Evolutionary conservation across 148 eudicot species (phyloP).

Genomic region (Chenopodium formosanum): DNA sequence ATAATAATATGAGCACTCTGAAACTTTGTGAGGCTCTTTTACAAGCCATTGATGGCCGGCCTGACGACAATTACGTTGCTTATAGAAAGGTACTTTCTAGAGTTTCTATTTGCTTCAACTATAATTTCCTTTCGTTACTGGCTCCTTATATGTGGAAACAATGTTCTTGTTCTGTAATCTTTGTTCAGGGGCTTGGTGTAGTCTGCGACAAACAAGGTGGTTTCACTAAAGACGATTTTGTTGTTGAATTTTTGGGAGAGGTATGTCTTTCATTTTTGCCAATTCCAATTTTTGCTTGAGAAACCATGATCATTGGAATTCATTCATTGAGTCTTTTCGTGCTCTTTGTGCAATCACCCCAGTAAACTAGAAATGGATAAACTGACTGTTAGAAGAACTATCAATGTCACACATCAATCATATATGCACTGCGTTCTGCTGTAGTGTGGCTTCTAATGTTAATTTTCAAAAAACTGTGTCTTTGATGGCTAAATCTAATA

Average conservation of each 20-base stretch:
- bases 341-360: background rate
- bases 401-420: too few species aligned
- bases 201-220: conserved; percentile 96
- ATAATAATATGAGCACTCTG: conserved; percentile 42
- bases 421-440: too few species aligned
- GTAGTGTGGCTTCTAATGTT: too few species aligned
- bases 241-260: conserved; percentile 97
- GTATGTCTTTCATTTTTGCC: conserved; percentile 36
- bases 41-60: conserved; percentile 70
- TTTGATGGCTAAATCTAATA: too few species aligned
- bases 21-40: conserved; percentile 62
- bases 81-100: conserved; percentile 70
- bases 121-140: conserved; percentile 5
- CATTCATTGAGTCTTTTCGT: background rate
- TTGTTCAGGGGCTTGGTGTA: conserved; percentile 90
- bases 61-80: conserved; percentile 89
- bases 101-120: background rate
- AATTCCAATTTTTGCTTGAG: background rate
- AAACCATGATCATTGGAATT: too few species aligned
- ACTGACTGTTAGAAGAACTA: too few species aligned
- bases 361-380: too few species aligned
- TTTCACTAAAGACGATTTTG: conserved; percentile 80
- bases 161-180: conserved; percentile 17
- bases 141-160: background rate
- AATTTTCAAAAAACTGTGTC: too few species aligned